phyloP scores from a whole-genome alignment of 805 yeast species.

The Sugiyamaella boreocaroliniensis region DNA sequence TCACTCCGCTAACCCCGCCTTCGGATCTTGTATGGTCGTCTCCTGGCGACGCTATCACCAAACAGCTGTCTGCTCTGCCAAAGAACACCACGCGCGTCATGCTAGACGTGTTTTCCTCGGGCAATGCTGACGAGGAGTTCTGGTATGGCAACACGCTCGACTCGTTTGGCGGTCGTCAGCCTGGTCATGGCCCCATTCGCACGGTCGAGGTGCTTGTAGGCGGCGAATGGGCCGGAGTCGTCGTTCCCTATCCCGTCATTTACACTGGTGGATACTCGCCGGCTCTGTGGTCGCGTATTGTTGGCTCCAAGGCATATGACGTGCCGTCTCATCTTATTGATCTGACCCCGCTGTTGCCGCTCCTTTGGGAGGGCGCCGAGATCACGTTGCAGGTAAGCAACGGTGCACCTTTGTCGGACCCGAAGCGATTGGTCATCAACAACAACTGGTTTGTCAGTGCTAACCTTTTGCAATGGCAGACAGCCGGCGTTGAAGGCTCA shows the following conservation, averaged over 20 bases:
- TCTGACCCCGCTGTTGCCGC: slow-evolving; percentile 61
- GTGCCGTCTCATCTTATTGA: slow-evolving; percentile 65
- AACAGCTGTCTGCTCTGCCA: slow-evolving; percentile 28
- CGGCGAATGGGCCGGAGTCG: slow-evolving; percentile 52
- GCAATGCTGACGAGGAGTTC: slow-evolving; percentile 76
- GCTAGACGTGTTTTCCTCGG: slow-evolving; percentile 60
- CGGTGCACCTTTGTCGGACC: slow-evolving; percentile 5
- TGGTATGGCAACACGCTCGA: slow-evolving; percentile 60
- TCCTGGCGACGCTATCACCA: slow-evolving; percentile 1
- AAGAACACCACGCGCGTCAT: slow-evolving; percentile 53
- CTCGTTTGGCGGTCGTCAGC: slow-evolving; percentile 25
- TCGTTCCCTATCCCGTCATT: slow-evolving; percentile 64
- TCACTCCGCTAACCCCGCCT: slow-evolving; percentile 4
- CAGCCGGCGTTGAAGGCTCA: slow-evolving; percentile 20
- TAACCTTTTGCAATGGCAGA: slow-evolving; percentile 28
- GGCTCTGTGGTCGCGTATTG: slow-evolving; percentile 73
- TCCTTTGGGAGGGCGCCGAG: slow-evolving; percentile 50
- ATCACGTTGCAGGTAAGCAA: slow-evolving; percentile 9
- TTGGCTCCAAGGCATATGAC: slow-evolving; percentile 67
- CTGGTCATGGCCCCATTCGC: slow-evolving; percentile 65
- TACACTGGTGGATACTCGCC: slow-evolving; percentile 83
- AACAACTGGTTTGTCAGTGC: slow-evolving; percentile 30
- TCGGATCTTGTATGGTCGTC: neutral
- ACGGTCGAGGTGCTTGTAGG: slow-evolving; percentile 55
- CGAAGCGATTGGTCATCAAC: slow-evolving; percentile 1